These are phyloP conservation scores for Dendrostoma leiphaemia DNA, from an alignment of 2,329 filamentous ascomycete species.

Conservation along the genomic window DNA sequence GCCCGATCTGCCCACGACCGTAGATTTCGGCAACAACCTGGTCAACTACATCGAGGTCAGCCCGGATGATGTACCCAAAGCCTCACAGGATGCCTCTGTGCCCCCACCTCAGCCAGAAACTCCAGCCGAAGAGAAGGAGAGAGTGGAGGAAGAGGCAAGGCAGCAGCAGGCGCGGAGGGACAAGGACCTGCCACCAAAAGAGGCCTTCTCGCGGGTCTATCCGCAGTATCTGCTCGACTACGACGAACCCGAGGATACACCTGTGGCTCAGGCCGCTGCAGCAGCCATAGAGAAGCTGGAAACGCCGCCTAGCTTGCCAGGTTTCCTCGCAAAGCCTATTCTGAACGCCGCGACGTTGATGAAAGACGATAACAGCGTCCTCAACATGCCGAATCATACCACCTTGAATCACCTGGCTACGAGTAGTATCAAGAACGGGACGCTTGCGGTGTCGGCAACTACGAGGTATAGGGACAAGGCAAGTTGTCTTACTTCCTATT, in stretches of 20 bases:
- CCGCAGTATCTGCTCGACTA: conserved; percentile 85
- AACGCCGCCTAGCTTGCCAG: conserved; percentile 78
- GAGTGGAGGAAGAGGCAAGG: conserved; percentile 36
- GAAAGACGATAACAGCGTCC: conserved; percentile 96
- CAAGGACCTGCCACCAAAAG: conserved; percentile 54
- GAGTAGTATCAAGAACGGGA: conserved; percentile 95
- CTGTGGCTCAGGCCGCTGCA: conserved; percentile 71
- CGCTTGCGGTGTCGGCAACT: conserved; percentile 91
- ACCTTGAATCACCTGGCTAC: conserved; percentile 95
- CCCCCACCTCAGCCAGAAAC: conserved; percentile 28
- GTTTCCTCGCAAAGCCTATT: conserved; percentile 92
- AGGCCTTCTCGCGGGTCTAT: conserved; percentile 69
- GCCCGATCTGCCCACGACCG: conserved; percentile 83
- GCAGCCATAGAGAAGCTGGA: conserved; percentile 76
- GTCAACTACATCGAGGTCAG: conserved; percentile 98
- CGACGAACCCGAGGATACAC: conserved; percentile 78
- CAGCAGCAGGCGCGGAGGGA: conserved; percentile 45
- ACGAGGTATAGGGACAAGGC: conserved; percentile 98
- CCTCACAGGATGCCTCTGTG: conserved; percentile 27
- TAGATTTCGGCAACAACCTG: conserved; percentile 96
- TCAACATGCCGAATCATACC: conserved; percentile 96
- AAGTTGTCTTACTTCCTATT: conserved; percentile 24
- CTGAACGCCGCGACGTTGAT: conserved; percentile 86
- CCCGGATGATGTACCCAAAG: conserved; percentile 62
- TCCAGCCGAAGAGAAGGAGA: conserved; percentile 24